A percentile compares a stretch with the other conserved stretches of the same genome.
These are phyloP conservation scores for Papiliotrema nemorosa DNA, from an alignment of 1,284 basidiomycete genomes.

Conservation along the genomic window DNA sequence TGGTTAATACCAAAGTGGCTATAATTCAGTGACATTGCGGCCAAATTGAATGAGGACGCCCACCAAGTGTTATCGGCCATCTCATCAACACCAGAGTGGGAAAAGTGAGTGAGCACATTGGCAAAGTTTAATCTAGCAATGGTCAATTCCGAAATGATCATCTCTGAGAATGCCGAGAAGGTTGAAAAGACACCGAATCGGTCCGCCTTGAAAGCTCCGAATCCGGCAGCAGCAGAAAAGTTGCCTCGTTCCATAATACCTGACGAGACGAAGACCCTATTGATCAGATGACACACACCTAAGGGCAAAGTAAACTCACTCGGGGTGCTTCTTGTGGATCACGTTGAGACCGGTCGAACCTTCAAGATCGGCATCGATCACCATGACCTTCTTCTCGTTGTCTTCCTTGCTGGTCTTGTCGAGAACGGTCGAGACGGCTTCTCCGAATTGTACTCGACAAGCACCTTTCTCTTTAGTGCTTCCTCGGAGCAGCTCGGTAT, in stretches of 20 bases:
- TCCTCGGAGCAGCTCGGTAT: slow-evolving; percentile 63
- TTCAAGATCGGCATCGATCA: slow-evolving; percentile 81
- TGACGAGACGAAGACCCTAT: slow-evolving; percentile 66
- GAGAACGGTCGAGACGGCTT: slow-evolving; percentile 71
- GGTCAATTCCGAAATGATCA: slow-evolving; percentile 80
- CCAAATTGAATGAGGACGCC: slow-evolving; percentile 33
- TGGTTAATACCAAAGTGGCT: slow-evolving; percentile 60
- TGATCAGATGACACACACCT: not conserved
- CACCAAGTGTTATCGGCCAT: slow-evolving; percentile 83
- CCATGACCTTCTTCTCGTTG: slow-evolving; percentile 72
- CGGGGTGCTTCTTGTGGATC: slow-evolving; percentile 81
- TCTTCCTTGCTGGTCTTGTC: slow-evolving; percentile 71
- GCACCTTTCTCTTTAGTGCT: slow-evolving; percentile 69
- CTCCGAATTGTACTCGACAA: slow-evolving; percentile 75
- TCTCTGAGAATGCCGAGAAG: slow-evolving; percentile 83
- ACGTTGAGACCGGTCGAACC: slow-evolving; percentile 79
- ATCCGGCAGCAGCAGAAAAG: slow-evolving; percentile 78
- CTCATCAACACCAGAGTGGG: slow-evolving; percentile 70
- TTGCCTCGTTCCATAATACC: slow-evolving; percentile 81
- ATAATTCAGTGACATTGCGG: not conserved
- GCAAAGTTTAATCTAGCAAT: slow-evolving; percentile 82
- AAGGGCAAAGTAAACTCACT: slow-evolving; percentile 37
- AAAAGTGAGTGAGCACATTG: slow-evolving; percentile 81
- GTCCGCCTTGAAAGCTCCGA: slow-evolving; percentile 56
- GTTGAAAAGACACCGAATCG: slow-evolving; percentile 55